Percentiles rank a stretch among this genome's conserved stretches.
Conservation (phyloP, 2,329 filamentous ascomycete species). For the Didymellaceae sp. region DNA sequence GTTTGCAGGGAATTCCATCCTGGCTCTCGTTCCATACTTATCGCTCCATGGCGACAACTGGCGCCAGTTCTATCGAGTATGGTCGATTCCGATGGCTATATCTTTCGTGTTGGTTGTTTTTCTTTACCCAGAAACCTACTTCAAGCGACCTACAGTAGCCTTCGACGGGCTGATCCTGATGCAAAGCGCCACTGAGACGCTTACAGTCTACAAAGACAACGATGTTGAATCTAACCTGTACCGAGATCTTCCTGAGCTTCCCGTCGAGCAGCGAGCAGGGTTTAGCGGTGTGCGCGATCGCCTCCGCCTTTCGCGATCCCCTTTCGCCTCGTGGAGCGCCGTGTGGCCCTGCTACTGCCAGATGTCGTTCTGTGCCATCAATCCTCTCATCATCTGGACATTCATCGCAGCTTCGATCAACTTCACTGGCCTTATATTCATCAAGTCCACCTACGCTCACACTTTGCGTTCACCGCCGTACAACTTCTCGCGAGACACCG, state of each 20-base stretch:
- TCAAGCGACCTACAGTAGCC: constrained; percentile 50
- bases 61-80: constrained; percentile 44
- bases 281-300: constrained; percentile 21
- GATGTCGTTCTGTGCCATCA: constrained; percentile 36
- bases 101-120: constrained; percentile 40
- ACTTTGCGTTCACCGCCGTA: constrained; percentile 34
- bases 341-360: constrained; percentile 34
- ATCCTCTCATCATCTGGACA: constrained; percentile 44
- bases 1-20: constrained; percentile 28
- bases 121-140: constrained; percentile 51
- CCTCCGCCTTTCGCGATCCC: constrained; percentile 29
- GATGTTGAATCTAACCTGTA: constrained; percentile 36
- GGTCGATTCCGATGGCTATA: constrained; percentile 33
- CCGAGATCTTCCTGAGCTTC: constrained; percentile 30
- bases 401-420: constrained; percentile 34
- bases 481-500: constrained; percentile 24
- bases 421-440: constrained; percentile 40
- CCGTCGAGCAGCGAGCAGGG: constrained; percentile 9
- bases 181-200: constrained; percentile 49
- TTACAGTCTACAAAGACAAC: constrained; percentile 46
- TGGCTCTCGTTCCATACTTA: constrained; percentile 39
- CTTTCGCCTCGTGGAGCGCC: constrained; percentile 35
- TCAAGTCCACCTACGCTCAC: constrained; percentile 33
- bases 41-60: constrained; percentile 37
- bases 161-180: constrained; percentile 51